Evolutionary conservation across 2,329 filamentous ascomycete genomes (phyloP).

Genomic region (Polytolypa hystricis): DNA sequence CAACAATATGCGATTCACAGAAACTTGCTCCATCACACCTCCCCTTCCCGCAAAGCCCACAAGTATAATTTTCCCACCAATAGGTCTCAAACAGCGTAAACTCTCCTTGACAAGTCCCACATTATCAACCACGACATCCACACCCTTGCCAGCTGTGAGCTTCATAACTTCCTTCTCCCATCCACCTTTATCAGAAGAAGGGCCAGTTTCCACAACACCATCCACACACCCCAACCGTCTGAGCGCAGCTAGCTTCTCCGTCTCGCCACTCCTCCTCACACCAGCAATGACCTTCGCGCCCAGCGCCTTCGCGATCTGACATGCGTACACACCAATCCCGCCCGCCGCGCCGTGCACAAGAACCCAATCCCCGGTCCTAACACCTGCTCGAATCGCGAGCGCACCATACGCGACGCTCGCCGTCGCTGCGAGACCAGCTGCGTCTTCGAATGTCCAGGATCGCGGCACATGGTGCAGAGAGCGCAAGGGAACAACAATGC

Average conservation of each 20-base stretch:
- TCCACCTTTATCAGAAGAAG: constrained; percentile 7
- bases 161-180: constrained; percentile 45
- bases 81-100: constrained; percentile 40
- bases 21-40: constrained; percentile 43
- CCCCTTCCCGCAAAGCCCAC: constrained; percentile 48
- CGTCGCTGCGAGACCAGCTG: constrained; percentile 44
- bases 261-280: constrained; percentile 34
- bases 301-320: constrained; percentile 43
- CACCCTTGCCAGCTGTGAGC: constrained; percentile 39
- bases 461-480: constrained; percentile 37
- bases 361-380: constrained; percentile 39
- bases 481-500: constrained; percentile 33
- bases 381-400: constrained; percentile 19
- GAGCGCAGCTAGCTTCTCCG: constrained; percentile 5
- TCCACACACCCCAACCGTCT: constrained; percentile 6
- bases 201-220: constrained; percentile 8
- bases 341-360: constrained; percentile 47
- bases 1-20: constrained; percentile 44
- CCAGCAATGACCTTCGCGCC: constrained; percentile 46
- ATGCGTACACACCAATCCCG: constrained; percentile 45
- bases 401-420: constrained; percentile 46
- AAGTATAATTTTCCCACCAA: constrained; percentile 44
- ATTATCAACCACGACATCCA: constrained; percentile 48
- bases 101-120: constrained; percentile 47
- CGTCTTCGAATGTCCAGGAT: constrained; percentile 36